Base-by-base conservation (phyloP, 2,329 filamentous ascomycete genomes). In the Neophaeococcomyces mojaviensis region DNA sequence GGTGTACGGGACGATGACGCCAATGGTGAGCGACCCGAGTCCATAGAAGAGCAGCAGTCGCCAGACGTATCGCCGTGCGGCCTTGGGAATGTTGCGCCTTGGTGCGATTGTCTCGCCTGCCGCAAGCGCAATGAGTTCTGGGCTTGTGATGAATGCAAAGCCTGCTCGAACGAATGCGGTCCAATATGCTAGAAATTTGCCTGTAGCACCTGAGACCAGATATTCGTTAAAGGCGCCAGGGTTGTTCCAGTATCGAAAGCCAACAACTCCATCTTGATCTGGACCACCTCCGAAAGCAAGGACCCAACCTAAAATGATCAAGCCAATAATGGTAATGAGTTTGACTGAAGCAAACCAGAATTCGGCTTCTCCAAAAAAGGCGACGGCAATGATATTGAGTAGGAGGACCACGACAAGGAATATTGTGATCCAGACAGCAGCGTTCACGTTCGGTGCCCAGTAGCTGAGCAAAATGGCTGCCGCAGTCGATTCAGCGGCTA, bases 171-270 rank as follows among this genome's bases (percentile, higher is more conserved):
- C 77, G 30, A 62, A 61, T 1, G 68, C 59, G 9, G 77, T 76
- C 53, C 81, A 74, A 44, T 81, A 70, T 55, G 81, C 77, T 48
- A 84, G 67, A 41, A 76, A 75, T 47, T 82, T 61, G 30, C 83
- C 71, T 18, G 82, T 65, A 22, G 76, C 62, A 47, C 77, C 51
- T 78, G 62, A 6, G 69, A 58, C 2, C 62, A 59, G 47, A 72
- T 64, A 46, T 66, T 65, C 0, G 64, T 47, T 2, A 48, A 68
- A 68, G 4, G 88, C 84, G 15, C 88, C 88, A 0, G 89, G 89
- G 19, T 82, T 55, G 8, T 72, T 64, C 88, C 88, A 95, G 68
- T 81, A 88, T 46, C 71, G 73, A 30, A 78, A 86, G 46, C 88
- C 89, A 47, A 94, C 87, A 0, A 74, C 70, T 31, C 44, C 46